These are phyloP conservation scores for Arthroderma sp. DNA, from an alignment of 2,329 filamentous ascomycete genomes.

Conservation along the genomic window DNA sequence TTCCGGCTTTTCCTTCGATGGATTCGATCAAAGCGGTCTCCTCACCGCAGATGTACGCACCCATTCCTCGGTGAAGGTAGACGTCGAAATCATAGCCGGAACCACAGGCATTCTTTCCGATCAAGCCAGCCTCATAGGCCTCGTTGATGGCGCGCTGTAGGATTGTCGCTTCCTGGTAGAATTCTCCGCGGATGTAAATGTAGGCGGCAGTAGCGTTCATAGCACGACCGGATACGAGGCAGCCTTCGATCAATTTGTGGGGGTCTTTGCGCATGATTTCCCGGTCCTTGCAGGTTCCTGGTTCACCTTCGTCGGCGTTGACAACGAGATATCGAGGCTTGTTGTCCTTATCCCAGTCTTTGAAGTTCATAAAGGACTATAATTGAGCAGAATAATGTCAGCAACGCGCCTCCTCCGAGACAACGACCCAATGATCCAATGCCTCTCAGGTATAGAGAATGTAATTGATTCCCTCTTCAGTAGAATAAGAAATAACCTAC, in stretches of 20 bases:
- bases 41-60: conserved; percentile 95
- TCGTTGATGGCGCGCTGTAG: conserved; percentile 94
- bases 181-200: conserved; percentile 98
- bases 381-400: conserved; percentile 12
- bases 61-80: conserved; percentile 89
- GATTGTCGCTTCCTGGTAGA: conserved; percentile 87
- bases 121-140: conserved; percentile 84
- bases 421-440: neutral
- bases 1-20: conserved; percentile 94
- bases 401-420: neutral
- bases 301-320: conserved; percentile 97
- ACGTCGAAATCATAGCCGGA: conserved; percentile 97
- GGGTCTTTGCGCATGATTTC: conserved; percentile 99
- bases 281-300: conserved; percentile 97
- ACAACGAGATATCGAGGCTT: conserved; percentile 95
- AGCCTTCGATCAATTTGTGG: conserved; percentile 97
- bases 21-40: conserved; percentile 98
- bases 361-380: conserved; percentile 99
- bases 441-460: neutral
- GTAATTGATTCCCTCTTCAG: neutral
- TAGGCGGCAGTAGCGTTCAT: conserved; percentile 99
- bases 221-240: conserved; percentile 83
- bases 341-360: conserved; percentile 95
- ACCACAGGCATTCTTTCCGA: conserved; percentile 96
- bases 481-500: conserved; percentile 41